phyloP scores from a whole-genome alignment of 2,329 filamentous ascomycete genomes.

The Setomelanomma holmii region DNA sequence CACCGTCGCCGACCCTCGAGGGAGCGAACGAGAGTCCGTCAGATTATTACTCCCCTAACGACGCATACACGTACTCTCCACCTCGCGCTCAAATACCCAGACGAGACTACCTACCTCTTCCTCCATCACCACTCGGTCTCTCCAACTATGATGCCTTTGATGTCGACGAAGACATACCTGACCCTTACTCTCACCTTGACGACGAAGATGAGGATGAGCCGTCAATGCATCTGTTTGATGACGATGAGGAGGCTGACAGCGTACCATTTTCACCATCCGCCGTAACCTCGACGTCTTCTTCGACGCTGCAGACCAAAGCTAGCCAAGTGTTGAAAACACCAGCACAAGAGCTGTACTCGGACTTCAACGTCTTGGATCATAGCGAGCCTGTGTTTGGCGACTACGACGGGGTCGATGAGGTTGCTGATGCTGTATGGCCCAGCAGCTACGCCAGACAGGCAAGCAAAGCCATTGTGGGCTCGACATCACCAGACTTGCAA shows the following conservation, averaged over 20 bases:
- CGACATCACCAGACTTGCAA: slow-evolving; percentile 27
- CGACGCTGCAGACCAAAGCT: slow-evolving; percentile 7
- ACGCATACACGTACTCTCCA: slow-evolving; percentile 35
- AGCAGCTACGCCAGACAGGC: slow-evolving; percentile 6
- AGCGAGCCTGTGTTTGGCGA: slow-evolving; percentile 30
- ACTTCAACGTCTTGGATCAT: slow-evolving; percentile 30
- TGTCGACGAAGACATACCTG: slow-evolving; percentile 40
- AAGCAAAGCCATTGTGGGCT: slow-evolving; percentile 3
- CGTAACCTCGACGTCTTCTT: slow-evolving; percentile 12
- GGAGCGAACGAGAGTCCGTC: slow-evolving; percentile 5
- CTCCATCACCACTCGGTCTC: slow-evolving; percentile 49
- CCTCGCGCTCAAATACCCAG: slow-evolving; percentile 24
- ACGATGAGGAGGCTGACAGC: slow-evolving; percentile 17
- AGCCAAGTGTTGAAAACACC: slow-evolving; percentile 11
- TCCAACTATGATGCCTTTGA: slow-evolving; percentile 56
- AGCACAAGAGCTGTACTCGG: slow-evolving; percentile 21
- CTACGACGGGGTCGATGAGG: slow-evolving; percentile 36
- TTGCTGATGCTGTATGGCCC: slow-evolving; percentile 30
- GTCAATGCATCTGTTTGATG: slow-evolving; percentile 9
- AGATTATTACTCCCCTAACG: slow-evolving; percentile 40
- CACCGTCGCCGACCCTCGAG: slow-evolving; percentile 13
- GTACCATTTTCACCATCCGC: slow-evolving; percentile 23
- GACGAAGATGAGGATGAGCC: slow-evolving; percentile 33
- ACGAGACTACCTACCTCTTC: slow-evolving; percentile 41
- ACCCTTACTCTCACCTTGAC: slow-evolving; percentile 41